Conservation (phyloP, 1,139 yeast species). For the Protomyces inouyei region DNA sequence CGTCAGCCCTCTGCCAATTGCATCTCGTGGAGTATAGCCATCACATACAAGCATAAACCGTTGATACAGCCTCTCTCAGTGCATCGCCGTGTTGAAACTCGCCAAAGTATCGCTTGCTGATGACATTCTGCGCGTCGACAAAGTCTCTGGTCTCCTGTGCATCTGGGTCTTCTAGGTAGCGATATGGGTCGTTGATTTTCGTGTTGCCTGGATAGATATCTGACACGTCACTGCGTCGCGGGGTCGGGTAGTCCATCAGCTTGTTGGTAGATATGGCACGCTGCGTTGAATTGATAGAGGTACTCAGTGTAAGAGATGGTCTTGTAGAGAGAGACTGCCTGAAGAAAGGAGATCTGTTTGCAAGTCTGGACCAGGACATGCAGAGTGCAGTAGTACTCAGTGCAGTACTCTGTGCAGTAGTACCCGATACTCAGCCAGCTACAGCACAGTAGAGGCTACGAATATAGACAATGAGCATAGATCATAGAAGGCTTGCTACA, state of each 20-base stretch:
- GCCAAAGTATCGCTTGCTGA: background rate
- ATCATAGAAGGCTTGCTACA: too few relatives aligned
- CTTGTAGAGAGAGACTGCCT: too few relatives aligned
- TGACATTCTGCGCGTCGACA: slow-evolving; percentile 23
- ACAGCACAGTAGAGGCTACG: too few relatives aligned
- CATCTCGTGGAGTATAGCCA: background rate
- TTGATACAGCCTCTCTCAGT: slow-evolving; percentile 1
- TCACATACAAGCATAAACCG: slow-evolving; percentile 2
- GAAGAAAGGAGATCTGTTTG: too few relatives aligned
- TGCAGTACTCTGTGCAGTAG: too few relatives aligned
- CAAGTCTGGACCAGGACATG: too few relatives aligned
- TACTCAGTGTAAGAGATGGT: too few relatives aligned
- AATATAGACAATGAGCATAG: background rate
- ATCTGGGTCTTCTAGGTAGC: slow-evolving; percentile 23
- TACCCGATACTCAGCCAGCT: too few relatives aligned
- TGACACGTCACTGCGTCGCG: slow-evolving; percentile 7
- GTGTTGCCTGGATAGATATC: slow-evolving; percentile 22
- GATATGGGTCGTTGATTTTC: slow-evolving; percentile 20
- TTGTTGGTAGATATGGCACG: background rate
- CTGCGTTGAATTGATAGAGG: too few relatives aligned
- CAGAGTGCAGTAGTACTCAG: too few relatives aligned
- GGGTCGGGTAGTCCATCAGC: slow-evolving; percentile 1
- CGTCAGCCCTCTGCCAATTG: background rate
- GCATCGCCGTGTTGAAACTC: background rate
- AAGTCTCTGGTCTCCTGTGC: slow-evolving; percentile 17